Percentiles rank a stretch among this genome's conserved stretches.
phyloP scores from a whole-genome alignment of 179 eudicot genomes.

The Beta corolliflora region DNA sequence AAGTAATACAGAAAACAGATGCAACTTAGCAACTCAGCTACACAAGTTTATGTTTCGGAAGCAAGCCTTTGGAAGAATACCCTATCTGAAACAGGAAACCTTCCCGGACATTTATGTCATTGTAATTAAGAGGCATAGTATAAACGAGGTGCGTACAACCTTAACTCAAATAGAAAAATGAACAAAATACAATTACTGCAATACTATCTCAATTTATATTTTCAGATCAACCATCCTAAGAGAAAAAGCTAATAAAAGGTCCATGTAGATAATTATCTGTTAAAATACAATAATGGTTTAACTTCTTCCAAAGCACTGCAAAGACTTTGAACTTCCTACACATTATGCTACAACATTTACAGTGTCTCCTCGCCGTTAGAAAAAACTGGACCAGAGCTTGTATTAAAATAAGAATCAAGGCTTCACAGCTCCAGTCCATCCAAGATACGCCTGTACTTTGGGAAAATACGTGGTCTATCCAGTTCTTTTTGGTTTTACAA shows the following conservation, averaged over 20 bases:
- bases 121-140: not conserved
- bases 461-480: not conserved
- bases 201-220: not conserved
- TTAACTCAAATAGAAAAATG: not conserved
- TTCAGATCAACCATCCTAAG: not conserved
- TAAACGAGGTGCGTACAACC: not conserved
- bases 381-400: not conserved
- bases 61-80: no score
- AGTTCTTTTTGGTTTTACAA: no score
- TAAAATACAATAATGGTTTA: not conserved
- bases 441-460: not conserved
- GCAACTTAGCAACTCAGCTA: not conserved
- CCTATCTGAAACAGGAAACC: not conserved
- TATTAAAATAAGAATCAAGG: not conserved
- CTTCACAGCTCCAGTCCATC: not conserved
- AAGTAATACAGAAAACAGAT: slow-evolving; percentile 1
- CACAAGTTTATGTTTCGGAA: not conserved
- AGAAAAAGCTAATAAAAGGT: not conserved
- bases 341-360: not conserved
- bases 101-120: not conserved
- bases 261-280: not conserved
- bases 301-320: not conserved
- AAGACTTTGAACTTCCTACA: not conserved
- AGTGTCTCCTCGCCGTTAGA: not conserved
- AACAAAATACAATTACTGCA: not conserved